Percentiles rank a stretch among this genome's conserved stretches.
phyloP scores from a whole-genome alignment of 352 stramenopile species.

The Stephanocyclus meneghinianus region DNA sequence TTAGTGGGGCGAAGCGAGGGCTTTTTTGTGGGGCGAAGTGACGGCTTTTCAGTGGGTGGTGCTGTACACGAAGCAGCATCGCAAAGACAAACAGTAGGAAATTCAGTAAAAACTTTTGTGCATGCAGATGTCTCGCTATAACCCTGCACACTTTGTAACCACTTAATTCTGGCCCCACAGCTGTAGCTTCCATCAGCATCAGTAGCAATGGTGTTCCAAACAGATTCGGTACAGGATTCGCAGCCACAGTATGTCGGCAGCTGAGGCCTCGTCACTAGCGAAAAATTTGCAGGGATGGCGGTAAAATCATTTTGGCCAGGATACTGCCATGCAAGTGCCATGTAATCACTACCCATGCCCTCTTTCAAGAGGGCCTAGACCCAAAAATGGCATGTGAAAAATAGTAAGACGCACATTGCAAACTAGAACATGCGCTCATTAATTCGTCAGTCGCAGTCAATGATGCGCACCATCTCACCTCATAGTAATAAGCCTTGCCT shows the following conservation, averaged over 20 bases:
- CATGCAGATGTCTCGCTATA: constrained; percentile 15
- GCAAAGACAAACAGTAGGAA: constrained; percentile 14
- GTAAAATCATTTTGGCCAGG: background rate
- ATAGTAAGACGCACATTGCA: too few relatives aligned
- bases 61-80: background rate
- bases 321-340: constrained; percentile 11
- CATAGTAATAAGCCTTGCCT: constrained; percentile 14
- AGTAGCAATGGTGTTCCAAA: constrained; percentile 31
- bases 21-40: background rate
- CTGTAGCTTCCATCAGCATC: constrained; percentile 31
- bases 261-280: background rate
- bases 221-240: constrained; percentile 20
- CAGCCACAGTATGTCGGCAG: constrained; percentile 4
- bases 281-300: constrained; percentile 11
- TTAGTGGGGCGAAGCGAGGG: background rate
- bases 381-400: background rate
- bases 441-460: background rate
- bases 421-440: too few relatives aligned
- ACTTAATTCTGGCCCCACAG: constrained; percentile 22
- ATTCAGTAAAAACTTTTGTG: constrained; percentile 18
- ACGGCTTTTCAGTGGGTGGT: background rate
- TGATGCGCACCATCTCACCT: background rate
- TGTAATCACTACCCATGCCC: background rate
- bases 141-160: constrained; percentile 13
- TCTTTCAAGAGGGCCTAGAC: constrained; percentile 6